phyloP scores from a whole-genome alignment of 2,329 filamentous ascomycete species.

The Akanthomyces muscarius region DNA sequence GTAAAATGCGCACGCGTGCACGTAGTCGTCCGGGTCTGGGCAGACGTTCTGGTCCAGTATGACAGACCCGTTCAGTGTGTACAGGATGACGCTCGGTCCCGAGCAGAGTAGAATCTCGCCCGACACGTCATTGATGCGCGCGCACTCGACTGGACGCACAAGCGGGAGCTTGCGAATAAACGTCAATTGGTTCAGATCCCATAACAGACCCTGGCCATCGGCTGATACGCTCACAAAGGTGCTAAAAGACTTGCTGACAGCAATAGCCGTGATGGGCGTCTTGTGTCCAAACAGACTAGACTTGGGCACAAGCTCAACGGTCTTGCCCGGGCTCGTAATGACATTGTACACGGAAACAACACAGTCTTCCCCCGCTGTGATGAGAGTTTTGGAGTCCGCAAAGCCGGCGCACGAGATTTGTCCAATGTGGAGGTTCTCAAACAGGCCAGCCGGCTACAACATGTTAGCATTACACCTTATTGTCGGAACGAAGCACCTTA shows the following conservation, averaged over 20 bases:
- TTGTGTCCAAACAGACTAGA: conserved; percentile 89
- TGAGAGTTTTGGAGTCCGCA: conserved; percentile 82
- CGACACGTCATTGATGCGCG: conserved; percentile 82
- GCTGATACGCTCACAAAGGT: conserved; percentile 78
- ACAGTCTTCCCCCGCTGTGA: conserved; percentile 90
- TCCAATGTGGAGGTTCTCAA: conserved; percentile 89
- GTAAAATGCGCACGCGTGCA: conserved; percentile 85
- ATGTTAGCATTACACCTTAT: conserved; percentile 26
- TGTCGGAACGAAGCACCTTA: conserved; percentile 27
- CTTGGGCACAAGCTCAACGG: conserved; percentile 73
- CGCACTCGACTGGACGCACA: conserved; percentile 62
- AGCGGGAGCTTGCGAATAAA: conserved; percentile 73
- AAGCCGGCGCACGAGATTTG: conserved; percentile 81
- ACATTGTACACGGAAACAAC: conserved; percentile 83
- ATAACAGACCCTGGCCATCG: conserved; percentile 80
- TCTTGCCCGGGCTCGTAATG: conserved; percentile 56
- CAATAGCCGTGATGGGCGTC: conserved; percentile 73
- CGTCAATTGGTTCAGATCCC: conserved; percentile 88
- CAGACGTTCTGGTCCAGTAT: conserved; percentile 81
- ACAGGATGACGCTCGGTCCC: conserved; percentile 70
- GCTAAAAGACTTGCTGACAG: conserved; percentile 83
- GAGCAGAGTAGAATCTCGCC: conserved; percentile 86
- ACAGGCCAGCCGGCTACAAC: conserved; percentile 66
- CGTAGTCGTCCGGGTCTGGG: conserved; percentile 64
- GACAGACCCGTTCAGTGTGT: conserved; percentile 81